A percentile compares a stretch with the other conserved stretches of the same genome.
Conservation (phyloP, 441 rosid genomes). For the Croton laevigatus region DNA sequence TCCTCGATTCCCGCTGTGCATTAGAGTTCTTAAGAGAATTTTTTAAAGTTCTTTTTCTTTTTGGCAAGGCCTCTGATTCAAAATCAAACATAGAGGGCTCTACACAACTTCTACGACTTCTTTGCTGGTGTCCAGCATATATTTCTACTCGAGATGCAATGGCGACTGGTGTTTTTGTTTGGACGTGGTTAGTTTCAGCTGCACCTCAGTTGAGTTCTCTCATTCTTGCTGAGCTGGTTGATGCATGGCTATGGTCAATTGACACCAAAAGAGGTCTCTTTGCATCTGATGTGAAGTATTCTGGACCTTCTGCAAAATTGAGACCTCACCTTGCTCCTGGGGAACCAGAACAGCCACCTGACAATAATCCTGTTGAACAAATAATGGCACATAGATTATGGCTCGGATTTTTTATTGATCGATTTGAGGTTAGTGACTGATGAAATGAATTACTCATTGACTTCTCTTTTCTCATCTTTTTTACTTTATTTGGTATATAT, state of each 20-base stretch:
- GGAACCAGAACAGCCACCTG: slow-evolving; percentile 77
- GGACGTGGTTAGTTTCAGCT: slow-evolving; percentile 99
- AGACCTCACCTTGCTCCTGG: slow-evolving; percentile 97
- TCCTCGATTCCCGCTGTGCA: not conserved
- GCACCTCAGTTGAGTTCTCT: slow-evolving; percentile 92
- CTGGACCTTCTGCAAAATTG: slow-evolving; percentile 93
- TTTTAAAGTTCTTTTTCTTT: slow-evolving; percentile 17
- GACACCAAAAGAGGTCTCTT: slow-evolving; percentile 96
- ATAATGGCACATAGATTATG: slow-evolving; percentile 95
- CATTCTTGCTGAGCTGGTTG: slow-evolving; percentile 97
- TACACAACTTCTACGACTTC: slow-evolving; percentile 89
- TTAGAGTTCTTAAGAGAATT: not conserved
- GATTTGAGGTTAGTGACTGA: slow-evolving; percentile 78
- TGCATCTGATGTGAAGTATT: slow-evolving; percentile 74
- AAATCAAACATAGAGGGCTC: slow-evolving; percentile 84
- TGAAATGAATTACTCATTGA: slow-evolving; percentile 13
- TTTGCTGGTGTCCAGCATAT: slow-evolving; percentile 99
- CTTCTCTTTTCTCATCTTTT: not conserved
- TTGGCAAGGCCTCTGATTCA: slow-evolving; percentile 61
- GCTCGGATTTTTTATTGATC: slow-evolving; percentile 96
- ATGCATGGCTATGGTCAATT: slow-evolving; percentile 99
- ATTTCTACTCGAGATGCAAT: slow-evolving; percentile 90
- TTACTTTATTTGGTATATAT: not conserved
- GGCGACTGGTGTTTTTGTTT: slow-evolving; percentile 96
- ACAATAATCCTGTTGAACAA: slow-evolving; percentile 81